phyloP scores from a whole-genome alignment of 768 basidiomycete genomes.

The Phaffia australis region DNA sequence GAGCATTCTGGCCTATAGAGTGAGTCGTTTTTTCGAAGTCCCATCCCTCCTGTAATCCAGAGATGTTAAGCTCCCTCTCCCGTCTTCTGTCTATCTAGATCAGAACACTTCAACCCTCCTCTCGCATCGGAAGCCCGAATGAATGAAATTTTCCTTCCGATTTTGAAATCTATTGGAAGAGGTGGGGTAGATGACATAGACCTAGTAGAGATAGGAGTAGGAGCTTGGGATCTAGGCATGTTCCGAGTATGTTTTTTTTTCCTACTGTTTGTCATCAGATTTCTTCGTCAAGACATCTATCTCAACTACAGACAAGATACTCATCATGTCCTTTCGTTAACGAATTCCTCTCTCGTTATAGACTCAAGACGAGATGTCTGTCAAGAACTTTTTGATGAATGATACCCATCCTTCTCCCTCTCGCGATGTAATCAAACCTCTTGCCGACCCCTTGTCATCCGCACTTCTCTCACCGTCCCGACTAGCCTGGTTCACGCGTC shows the following conservation, averaged over 20 bases:
- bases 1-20: conserved; percentile 23
- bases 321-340: not conserved
- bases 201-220: conserved; percentile 24
- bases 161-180: conserved; percentile 12
- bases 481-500: conserved; percentile 14
- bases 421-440: not conserved
- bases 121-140: conserved; percentile 20
- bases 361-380: conserved; percentile 22
- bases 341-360: not conserved
- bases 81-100: not conserved
- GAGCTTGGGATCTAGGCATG: conserved; percentile 26
- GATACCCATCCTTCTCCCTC: not conserved
- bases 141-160: conserved; percentile 11
- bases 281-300: too few relatives aligned
- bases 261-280: not conserved
- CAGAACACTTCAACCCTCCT: conserved; percentile 26
- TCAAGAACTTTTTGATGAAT: not conserved
- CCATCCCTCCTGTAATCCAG: not conserved
- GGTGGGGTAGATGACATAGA: conserved; percentile 9
- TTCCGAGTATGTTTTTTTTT: not conserved
- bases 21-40: not conserved
- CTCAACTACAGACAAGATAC: not conserved
- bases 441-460: conserved; percentile 2
- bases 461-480: conserved; percentile 7
- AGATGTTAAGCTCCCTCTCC: not conserved